Conservation (phyloP, 495 filamentous ascomycete genomes). For the Cenococcum geophilum region DNA sequence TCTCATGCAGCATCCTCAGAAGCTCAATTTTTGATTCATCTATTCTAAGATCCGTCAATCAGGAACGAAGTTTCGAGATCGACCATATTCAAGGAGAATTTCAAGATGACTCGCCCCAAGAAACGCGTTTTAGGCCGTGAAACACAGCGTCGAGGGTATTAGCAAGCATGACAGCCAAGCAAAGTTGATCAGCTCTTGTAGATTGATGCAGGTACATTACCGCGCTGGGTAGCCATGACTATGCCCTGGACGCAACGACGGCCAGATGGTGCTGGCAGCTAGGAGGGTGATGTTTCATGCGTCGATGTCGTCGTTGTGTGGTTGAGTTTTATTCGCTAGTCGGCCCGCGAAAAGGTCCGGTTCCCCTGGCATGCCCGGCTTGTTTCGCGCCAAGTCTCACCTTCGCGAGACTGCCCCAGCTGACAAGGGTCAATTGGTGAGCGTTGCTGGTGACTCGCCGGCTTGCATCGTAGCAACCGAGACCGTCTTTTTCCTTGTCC, state of each 20-base stretch:
- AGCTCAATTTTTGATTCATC: not conserved
- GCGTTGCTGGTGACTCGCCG: not conserved
- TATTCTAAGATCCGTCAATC: not conserved
- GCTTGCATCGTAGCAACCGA: not conserved
- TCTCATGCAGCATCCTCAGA: not conserved
- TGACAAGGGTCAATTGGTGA: constrained; percentile 13
- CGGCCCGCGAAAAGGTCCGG: constrained; percentile 12
- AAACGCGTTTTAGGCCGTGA: constrained; percentile 20
- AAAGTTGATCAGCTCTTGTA: constrained; percentile 8
- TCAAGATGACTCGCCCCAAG: constrained; percentile 7
- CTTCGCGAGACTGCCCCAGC: not conserved
- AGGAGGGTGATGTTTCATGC: constrained; percentile 9
- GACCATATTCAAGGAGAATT: not conserved
- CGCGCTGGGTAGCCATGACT: constrained; percentile 13
- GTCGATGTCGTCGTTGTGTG: constrained; percentile 7
- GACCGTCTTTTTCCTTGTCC: not conserved
- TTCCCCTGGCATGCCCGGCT: too few species aligned
- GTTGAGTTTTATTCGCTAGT: constrained; percentile 18
- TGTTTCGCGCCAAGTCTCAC: constrained; percentile 14
- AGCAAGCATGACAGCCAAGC: constrained; percentile 19
- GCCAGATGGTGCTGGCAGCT: not conserved
- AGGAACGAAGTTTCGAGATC: constrained; percentile 1
- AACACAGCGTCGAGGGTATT: constrained; percentile 12
- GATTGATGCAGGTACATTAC: constrained; percentile 28
- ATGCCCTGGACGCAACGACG: constrained; percentile 1